Conservation (phyloP, 352 stramenopile species). For the Phytopythium ostracodes region DNA sequence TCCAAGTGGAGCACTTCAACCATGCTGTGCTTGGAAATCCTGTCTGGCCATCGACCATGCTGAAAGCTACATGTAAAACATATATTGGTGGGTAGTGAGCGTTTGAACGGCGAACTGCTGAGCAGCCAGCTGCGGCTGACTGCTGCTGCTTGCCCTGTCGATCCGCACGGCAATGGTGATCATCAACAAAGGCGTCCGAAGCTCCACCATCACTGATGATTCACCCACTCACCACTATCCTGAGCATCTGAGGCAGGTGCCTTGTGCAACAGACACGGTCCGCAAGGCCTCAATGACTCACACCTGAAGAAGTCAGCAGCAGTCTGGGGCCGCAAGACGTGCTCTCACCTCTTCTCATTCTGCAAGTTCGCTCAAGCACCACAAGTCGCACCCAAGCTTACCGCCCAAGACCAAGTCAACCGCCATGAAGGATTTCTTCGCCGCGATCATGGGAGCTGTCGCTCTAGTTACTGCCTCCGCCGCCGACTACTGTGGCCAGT, state of each 20-base stretch:
- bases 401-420: neutral
- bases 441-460: conserved; percentile 2
- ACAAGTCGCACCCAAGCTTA: neutral
- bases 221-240: neutral
- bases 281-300: neutral
- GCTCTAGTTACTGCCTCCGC: conserved; percentile 8
- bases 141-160: neutral
- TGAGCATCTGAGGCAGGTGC: neutral
- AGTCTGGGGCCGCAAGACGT: no score
- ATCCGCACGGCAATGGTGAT: neutral
- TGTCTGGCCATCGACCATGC: no score
- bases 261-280: neutral
- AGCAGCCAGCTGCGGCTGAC: neutral
- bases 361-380: neutral
- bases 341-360: neutral
- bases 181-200: neutral
- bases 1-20: neutral
- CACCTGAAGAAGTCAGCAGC: neutral
- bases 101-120: neutral
- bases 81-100: no score
- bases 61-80: no score
- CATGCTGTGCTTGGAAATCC: neutral
- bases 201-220: neutral
- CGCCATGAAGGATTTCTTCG: conserved; percentile 21
- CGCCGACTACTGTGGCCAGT: conserved; percentile 27